Base-by-base conservation (phyloP, 2,329 filamentous ascomycete genomes). In the Botrytis byssoidea region DNA sequence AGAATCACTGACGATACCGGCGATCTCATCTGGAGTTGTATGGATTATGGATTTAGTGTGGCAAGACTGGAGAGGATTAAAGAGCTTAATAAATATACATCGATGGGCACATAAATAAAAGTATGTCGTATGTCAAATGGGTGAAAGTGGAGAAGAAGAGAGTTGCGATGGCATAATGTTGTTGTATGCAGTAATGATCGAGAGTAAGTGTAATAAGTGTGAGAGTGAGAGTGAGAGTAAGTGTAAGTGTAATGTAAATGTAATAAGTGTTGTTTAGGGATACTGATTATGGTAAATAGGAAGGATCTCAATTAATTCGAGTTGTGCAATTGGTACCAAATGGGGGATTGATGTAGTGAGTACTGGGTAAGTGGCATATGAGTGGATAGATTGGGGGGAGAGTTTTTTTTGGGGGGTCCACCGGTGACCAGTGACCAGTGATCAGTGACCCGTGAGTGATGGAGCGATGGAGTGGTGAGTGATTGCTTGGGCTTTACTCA, bases 1-100 rank as follows among this genome's bases (percentile, higher is more conserved):
- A 74, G 76, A 80, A 76, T 75, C 76, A 75, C 77, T 72, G 75
- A 75, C 51, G 60, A 73, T 71, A 72, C 74, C 77, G 74, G 76
- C 77, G 77, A 77, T 78, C 75, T 79, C 80, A 81, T 81, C 76
- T 72, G 79, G 79, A 77, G 78, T 75, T 73, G 74, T 40, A 63
- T 57, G 51, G 51, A 18, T 57, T 57, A 57, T 57, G 44, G 66
- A 42, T 20, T 59, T 32, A 22, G 32, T 51, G 61, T 22, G 48
- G 51, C 57, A 66, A 57, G 63, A 32, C 9, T 16, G 35, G 35
- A 66, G n/a, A 66, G n/a, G 46, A 51, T 44, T 66, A 55, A 66
- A 66, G 60, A 55, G 46, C 25, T 20, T 68, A 25, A 64, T 72
- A 72, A 48, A 32, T 37, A 72, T 68, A 72, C 70, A 72, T 68